phyloP scores from a whole-genome alignment of 2,329 filamentous ascomycete genomes.

The Amphichorda felina region DNA sequence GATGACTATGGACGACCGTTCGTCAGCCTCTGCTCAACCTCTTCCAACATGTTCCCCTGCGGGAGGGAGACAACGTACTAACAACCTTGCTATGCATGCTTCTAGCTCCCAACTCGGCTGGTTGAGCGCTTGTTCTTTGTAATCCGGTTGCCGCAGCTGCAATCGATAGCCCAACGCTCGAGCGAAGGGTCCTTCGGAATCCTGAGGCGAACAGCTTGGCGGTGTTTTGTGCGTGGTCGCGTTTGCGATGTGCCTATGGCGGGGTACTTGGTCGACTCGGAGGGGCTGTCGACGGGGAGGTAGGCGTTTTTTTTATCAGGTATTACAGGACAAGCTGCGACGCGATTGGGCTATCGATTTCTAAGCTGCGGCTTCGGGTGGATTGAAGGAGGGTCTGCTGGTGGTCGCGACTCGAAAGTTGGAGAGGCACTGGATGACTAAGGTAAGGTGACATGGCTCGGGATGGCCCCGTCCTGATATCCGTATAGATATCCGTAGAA shows the following conservation, averaged over 20 bases:
- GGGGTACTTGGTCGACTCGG: no score
- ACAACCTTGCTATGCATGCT: slow-evolving; percentile 92
- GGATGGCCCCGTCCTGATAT: no score
- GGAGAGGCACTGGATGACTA: no score
- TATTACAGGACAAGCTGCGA: neutral
- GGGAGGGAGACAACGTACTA: slow-evolving; percentile 42
- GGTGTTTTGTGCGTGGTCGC: slow-evolving; percentile 14
- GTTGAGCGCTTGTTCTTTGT: slow-evolving; percentile 33
- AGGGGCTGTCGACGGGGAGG: neutral
- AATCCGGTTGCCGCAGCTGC: slow-evolving; percentile 55
- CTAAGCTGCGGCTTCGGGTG: slow-evolving; percentile 3
- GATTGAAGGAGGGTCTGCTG: no score
- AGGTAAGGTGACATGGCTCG: no score
- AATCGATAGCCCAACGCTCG: slow-evolving; percentile 62
- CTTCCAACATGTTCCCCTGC: neutral
- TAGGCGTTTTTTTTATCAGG: neutral
- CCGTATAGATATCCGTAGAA: no score
- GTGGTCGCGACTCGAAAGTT: no score
- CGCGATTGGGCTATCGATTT: slow-evolving; percentile 5
- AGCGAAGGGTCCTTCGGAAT: slow-evolving; percentile 65
- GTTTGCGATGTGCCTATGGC: no score
- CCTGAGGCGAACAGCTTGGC: slow-evolving; percentile 89
- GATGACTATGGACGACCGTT: slow-evolving; percentile 46
- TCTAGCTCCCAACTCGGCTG: slow-evolving; percentile 25
- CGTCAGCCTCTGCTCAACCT: neutral